Conservation (phyloP, 1,284 basidiomycete genomes). For the Inonotus obliquus region DNA sequence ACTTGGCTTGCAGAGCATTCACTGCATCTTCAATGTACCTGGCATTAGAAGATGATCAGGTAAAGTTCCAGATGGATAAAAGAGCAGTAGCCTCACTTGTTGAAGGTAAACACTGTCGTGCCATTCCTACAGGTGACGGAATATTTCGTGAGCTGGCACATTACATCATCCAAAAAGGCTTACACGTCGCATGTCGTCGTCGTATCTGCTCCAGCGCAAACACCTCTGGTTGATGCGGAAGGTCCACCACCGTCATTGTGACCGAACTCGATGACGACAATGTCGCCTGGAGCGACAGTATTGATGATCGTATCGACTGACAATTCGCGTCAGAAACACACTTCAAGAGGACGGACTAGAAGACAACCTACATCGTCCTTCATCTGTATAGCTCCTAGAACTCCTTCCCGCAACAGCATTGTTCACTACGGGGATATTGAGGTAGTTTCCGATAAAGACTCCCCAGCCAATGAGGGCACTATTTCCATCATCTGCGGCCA, state of each 20-base stretch:
- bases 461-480: slow-evolving; percentile 39
- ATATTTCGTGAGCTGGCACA: background rate
- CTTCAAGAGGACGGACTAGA: background rate
- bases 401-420: slow-evolving; percentile 42
- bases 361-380: slow-evolving; percentile 31
- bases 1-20: slow-evolving; percentile 19
- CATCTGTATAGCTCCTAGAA: slow-evolving; percentile 42
- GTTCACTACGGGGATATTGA: slow-evolving; percentile 40
- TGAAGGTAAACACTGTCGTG: slow-evolving; percentile 2
- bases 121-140: background rate
- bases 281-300: slow-evolving; percentile 30
- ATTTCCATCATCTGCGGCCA: slow-evolving; percentile 26
- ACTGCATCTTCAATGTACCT: slow-evolving; percentile 20
- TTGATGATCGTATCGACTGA: slow-evolving; percentile 8
- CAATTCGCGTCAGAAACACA: background rate
- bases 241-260: slow-evolving; percentile 37
- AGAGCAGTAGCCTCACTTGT: background rate
- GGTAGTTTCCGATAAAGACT: slow-evolving; percentile 37
- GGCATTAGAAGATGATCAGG: background rate
- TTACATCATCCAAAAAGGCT: background rate
- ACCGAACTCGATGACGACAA: slow-evolving; percentile 42
- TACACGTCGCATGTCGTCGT: slow-evolving; percentile 29
- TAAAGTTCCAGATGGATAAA: background rate
- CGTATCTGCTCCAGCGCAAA: slow-evolving; percentile 22
- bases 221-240: slow-evolving; percentile 26